Evolutionary conservation across 345 rosid genomes (phyloP), one percentile per base, ranked within the genome.

Genomic region (Ailanthus altissimus): DNA sequence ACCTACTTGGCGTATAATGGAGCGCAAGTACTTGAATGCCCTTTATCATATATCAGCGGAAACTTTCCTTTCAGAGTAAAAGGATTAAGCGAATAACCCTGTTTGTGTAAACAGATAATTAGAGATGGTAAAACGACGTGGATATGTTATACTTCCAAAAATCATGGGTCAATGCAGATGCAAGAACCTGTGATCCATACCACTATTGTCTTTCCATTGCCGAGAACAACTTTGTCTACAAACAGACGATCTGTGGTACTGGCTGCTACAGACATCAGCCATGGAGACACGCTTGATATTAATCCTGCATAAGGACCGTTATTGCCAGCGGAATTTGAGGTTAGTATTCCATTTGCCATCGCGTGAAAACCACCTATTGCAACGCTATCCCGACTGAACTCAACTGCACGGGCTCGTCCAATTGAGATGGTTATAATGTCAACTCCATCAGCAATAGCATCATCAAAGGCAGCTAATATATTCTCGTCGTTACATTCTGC

Each of bases 361-460:
- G 92, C 91, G 45, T 89, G 92, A 67, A 87, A 90, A 36, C 86
- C 67, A 4, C 89, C 88, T 4, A 89, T 87, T 8, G 89, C 80
- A 2, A 78, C 65, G 0, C 78, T 2, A 42, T 89, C 90, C 0
- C 1, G 0, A 7, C 60, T 74, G 0, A 85, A 78, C 0, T 16
- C 64, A 0, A 0, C 0, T 12, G 75, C 13, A 0, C 0, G 0
- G 0, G 0, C 0, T 2, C 2, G 0, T 8, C 82, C 88, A 0
- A 84, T 0, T 5, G 90, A 89, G 8, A 84, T 15, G 32, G 84
- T 65, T 43, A 89, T 62, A 13, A 89, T 20, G 62, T 88, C 93
- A 1, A 90, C 92, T 28, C 88, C 90, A 54, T 88, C 94, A 2
- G 91, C 88, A 8, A 92, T 90, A 0, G 92, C 91, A 53, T 92